Evolutionary conservation across 352 stramenopile genomes (phyloP), one percentile per base, ranked within the genome.

Genomic region (Pythium volutum): DNA sequence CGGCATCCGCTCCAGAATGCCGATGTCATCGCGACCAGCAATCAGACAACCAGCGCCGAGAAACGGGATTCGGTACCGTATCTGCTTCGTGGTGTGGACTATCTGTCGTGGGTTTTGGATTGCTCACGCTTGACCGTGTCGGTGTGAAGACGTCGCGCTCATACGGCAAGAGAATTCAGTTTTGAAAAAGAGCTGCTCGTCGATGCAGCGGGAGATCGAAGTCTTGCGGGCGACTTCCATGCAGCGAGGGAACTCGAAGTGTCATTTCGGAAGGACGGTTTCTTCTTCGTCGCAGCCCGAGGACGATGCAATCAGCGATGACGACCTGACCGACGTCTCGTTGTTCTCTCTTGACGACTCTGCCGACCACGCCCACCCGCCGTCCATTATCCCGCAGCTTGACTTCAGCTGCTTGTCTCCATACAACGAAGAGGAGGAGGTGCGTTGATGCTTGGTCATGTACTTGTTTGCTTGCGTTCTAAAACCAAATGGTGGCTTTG

Each of bases 161-260:
- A 42, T 87, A 15, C 75, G 68, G 10, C 73, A 87, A n/a, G 78
- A 90, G 50, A 87, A 90, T 53, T 53, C 60, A 9, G 61, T 66
- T 4, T 66, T 88, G 36, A 88, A 84, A 56, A 80, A 78, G 23
- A 72, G 66, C 10, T 81, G 75, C 23, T 64, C 42, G 22, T 67
- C 63, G 10, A 74, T 88, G 66, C 78, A 87, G 53, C 58, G 62
- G 9, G 80, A 89, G 51, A 73, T 89, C 36, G 70, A 77, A 25
- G 61, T 60, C 16, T 67, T 88, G 23, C 76, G 84, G 27, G 64
- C 50, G n/a, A 20, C 51, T 0, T 31, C 63, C 23, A 34, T 57
- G 36, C 49, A 61, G 41, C 42, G 41, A 26, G 59, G 46, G 4
- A 38, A 20, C n/a, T 25, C 23, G 6, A 22, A 29, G 6, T 39